A percentile compares a stretch with the other conserved stretches of the same genome.
These are phyloP conservation scores for Mentha longifolia DNA, from an alignment of 257 asterid genomes.

Conservation along the genomic window DNA sequence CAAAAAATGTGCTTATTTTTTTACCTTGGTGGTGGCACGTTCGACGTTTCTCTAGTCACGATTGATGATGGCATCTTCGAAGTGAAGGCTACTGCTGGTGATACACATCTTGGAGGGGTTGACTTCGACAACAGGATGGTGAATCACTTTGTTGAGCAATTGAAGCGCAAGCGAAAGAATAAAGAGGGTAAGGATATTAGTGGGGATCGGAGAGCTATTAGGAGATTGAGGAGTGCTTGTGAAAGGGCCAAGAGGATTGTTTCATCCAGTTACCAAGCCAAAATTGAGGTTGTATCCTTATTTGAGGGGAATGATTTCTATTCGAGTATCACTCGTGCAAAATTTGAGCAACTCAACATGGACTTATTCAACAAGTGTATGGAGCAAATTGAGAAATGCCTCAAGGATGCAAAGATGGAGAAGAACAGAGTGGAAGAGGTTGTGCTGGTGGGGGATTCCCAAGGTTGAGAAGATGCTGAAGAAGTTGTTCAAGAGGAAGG, in stretches of 20 bases:
- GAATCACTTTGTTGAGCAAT: neutral
- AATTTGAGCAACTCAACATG: neutral
- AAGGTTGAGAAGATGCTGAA: neutral
- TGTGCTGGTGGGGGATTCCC: neutral
- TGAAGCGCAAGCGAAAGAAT: neutral
- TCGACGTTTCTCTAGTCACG: neutral
- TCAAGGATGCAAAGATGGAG: neutral
- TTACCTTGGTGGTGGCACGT: conserved; percentile 13
- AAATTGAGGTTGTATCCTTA: neutral
- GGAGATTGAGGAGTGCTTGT: conserved; percentile 2
- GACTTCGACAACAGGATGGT: neutral
- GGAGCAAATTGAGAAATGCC: neutral
- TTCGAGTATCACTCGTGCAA: neutral
- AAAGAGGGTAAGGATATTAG: neutral
- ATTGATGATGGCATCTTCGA: neutral
- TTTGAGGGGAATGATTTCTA: neutral
- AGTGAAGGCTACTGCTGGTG: conserved; percentile 4
- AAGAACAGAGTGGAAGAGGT: neutral
- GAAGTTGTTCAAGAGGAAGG: neutral
- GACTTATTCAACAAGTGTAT: neutral
- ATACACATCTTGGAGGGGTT: neutral
- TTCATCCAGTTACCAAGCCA: neutral
- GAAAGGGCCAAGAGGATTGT: neutral
- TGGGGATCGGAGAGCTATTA: neutral
- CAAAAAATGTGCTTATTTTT: neutral